These are phyloP conservation scores for Abrus precatorius DNA, from an alignment of 306 rosid genomes.

Conservation along the genomic window DNA sequence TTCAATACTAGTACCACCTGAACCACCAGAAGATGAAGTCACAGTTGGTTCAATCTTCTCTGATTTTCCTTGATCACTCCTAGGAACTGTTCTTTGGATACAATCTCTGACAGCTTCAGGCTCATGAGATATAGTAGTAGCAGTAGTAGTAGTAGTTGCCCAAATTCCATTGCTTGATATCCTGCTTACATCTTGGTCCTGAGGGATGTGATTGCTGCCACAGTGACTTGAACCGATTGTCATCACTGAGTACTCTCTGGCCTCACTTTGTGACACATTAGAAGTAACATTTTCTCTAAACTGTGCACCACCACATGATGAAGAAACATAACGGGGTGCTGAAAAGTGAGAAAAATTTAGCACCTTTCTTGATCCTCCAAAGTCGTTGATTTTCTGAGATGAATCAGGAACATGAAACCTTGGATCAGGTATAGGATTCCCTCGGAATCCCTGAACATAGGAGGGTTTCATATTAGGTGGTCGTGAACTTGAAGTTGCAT, in stretches of 20 bases:
- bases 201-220: conserved; percentile 74
- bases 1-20: conserved; percentile 71
- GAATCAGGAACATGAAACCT: conserved; percentile 58
- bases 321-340: conserved; percentile 42
- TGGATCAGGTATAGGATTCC: conserved; percentile 68
- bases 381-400: conserved; percentile 50
- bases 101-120: conserved; percentile 53
- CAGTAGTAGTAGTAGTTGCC: conserved; percentile 24
- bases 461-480: conserved; percentile 47
- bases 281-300: conserved; percentile 49
- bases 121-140: conserved; percentile 55
- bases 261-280: conserved; percentile 55
- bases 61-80: conserved; percentile 57
- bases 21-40: conserved; percentile 82
- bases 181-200: conserved; percentile 57
- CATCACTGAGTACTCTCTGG: conserved; percentile 68
- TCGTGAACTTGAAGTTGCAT: conserved; percentile 43
- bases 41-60: conserved; percentile 65
- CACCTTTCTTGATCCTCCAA: conserved; percentile 46
- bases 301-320: conserved; percentile 54
- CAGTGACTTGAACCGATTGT: conserved; percentile 82
- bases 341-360: conserved; percentile 59
- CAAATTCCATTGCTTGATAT: conserved; percentile 60
- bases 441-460: conserved; percentile 42
- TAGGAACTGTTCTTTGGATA: conserved; percentile 50